Percentiles rank a stretch among this genome's conserved stretches.
Evolutionary conservation across 352 stramenopile species (phyloP).

Genomic region (Plasmopara halstedii): DNA sequence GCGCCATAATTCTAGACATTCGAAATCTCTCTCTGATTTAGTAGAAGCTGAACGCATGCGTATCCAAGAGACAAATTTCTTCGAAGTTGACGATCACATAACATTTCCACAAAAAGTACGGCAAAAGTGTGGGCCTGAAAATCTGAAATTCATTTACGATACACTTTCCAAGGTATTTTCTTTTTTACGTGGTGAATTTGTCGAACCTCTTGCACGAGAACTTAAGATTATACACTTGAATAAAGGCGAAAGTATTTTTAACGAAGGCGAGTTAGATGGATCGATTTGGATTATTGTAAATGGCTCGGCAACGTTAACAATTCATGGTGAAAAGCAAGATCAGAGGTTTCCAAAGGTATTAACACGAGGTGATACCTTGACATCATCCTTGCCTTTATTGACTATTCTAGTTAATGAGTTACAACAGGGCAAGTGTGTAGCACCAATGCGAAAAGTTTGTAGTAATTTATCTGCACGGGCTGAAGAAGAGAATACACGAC

Average conservation of each 20-base stretch:
- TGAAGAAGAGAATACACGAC: slow-evolving; percentile 34
- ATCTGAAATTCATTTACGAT: slow-evolving; percentile 76
- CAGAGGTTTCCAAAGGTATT: slow-evolving; percentile 49
- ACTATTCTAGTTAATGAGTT: slow-evolving; percentile 41
- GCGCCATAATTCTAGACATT: slow-evolving; percentile 51
- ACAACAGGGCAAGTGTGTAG: slow-evolving; percentile 16
- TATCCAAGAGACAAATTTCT: slow-evolving; percentile 48
- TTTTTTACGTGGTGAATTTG: slow-evolving; percentile 61
- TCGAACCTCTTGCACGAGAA: slow-evolving; percentile 50
- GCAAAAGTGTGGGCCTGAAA: slow-evolving; percentile 54
- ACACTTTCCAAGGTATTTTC: slow-evolving; percentile 75
- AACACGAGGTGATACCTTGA: slow-evolving; percentile 52
- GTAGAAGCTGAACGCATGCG: slow-evolving; percentile 50
- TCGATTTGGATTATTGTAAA: slow-evolving; percentile 70
- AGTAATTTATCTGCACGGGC: slow-evolving; percentile 43
- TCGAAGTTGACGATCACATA: slow-evolving; percentile 62
- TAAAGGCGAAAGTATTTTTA: slow-evolving; percentile 54
- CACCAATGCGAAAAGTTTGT: slow-evolving; percentile 41
- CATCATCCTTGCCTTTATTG: slow-evolving; percentile 63
- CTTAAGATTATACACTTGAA: slow-evolving; percentile 43
- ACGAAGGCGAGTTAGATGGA: slow-evolving; percentile 46
- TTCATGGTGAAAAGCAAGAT: slow-evolving; percentile 33
- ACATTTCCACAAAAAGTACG: slow-evolving; percentile 50
- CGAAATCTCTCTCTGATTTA: slow-evolving; percentile 67
- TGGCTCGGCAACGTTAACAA: slow-evolving; percentile 46